A percentile compares a stretch with the other conserved stretches of the same genome.
phyloP scores from a whole-genome alignment of 2,329 filamentous ascomycete species.

The Colletotrichum karsti region DNA sequence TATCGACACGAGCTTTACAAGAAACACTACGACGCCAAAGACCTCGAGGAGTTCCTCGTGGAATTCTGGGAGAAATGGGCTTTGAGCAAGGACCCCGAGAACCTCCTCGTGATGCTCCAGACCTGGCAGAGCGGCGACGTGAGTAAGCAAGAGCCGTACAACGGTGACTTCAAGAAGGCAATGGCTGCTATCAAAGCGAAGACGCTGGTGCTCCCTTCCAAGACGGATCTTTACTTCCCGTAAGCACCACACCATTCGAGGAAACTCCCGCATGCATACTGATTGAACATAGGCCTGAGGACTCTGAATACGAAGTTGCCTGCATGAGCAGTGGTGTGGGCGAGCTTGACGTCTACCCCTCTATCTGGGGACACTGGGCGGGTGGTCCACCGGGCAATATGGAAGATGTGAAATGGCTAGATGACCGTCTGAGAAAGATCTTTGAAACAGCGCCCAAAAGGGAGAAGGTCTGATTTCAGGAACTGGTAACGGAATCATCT shows the following conservation, averaged over 20 bases:
- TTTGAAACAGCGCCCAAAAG: conserved; percentile 25
- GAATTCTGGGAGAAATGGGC: conserved; percentile 83
- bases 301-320: conserved; percentile 77
- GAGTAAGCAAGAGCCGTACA: conserved; percentile 73
- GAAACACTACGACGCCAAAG: conserved; percentile 38
- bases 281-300: conserved; percentile 61
- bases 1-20: conserved; percentile 78
- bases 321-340: conserved; percentile 45
- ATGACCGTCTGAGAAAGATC: conserved; percentile 65
- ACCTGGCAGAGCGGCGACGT: conserved; percentile 83
- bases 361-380: conserved; percentile 58
- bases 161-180: conserved; percentile 70
- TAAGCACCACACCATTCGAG: neutral
- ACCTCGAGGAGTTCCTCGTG: conserved; percentile 76
- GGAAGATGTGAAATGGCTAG: conserved; percentile 77
- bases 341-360: conserved; percentile 46
- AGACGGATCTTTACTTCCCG: conserved; percentile 84
- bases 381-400: conserved; percentile 76
- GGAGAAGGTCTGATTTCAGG: neutral
- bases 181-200: conserved; percentile 77
- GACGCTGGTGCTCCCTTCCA: conserved; percentile 73
- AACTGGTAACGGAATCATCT: too few relatives aligned
- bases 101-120: conserved; percentile 77
- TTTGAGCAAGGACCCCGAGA: conserved; percentile 77
- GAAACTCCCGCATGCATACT: conserved; percentile 16